A percentile compares a stretch with the other conserved stretches of the same genome.
Conservation (phyloP, 495 filamentous ascomycete species). For the Pseudotulostoma volvatum region DNA sequence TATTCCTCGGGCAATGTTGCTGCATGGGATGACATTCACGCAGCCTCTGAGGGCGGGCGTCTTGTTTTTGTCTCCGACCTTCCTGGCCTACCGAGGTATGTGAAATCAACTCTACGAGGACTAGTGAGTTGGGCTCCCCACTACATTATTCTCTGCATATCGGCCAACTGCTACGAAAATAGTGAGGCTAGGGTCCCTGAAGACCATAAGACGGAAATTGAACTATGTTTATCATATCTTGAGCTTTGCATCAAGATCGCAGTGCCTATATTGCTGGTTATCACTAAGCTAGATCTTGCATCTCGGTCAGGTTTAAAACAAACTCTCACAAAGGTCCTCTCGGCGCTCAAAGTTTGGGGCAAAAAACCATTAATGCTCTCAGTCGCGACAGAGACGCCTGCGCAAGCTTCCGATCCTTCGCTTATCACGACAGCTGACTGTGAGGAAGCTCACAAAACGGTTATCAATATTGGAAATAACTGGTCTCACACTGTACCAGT, state of each 20-base stretch:
- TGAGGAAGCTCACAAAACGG: conserved; percentile 32
- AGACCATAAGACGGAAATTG: conserved; percentile 38
- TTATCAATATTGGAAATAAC: conserved; percentile 24
- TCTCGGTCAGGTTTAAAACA: conserved; percentile 48
- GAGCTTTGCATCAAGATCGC: conserved; percentile 67
- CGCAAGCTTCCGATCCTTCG: conserved; percentile 19
- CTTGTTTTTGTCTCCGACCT: conserved; percentile 81
- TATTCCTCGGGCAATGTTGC: conserved; percentile 75
- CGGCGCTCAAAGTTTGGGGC: conserved; percentile 55
- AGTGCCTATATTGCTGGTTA: conserved; percentile 57
- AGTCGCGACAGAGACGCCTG: conserved; percentile 23
- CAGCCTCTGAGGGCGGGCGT: conserved; percentile 51
- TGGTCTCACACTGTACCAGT: conserved; percentile 57
- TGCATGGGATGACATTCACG: conserved; percentile 88
- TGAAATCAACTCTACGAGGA: conserved; percentile 71
- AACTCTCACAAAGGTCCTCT: conserved; percentile 57
- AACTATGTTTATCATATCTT: conserved; percentile 66
- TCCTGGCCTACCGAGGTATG: conserved; percentile 73
- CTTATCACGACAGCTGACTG: conserved; percentile 26
- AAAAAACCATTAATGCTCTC: conserved; percentile 54
- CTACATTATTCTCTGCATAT: conserved; percentile 77
- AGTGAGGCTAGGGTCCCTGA: conserved; percentile 33
- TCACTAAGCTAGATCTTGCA: conserved; percentile 85
- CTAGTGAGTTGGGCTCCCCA: conserved; percentile 94
- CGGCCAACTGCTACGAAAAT: conserved; percentile 48